A percentile compares a stretch with the other conserved stretches of the same genome.
Conservation (phyloP, 768 basidiomycete species). For the Tulasnella sp. region DNA sequence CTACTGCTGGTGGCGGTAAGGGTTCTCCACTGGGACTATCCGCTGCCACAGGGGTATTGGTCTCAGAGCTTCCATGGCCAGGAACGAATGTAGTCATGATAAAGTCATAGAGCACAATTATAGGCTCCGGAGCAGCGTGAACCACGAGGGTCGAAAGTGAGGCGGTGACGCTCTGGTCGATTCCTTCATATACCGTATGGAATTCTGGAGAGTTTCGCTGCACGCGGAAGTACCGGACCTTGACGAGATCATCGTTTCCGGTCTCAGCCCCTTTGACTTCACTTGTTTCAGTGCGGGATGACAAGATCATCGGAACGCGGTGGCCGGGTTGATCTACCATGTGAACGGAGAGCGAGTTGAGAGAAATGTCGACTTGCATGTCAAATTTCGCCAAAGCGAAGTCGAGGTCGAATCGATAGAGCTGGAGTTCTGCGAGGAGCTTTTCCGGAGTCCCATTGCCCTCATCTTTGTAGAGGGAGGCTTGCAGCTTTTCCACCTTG, state of each 20-base stretch:
- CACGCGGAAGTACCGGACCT: constrained; percentile 70
- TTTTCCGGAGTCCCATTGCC: constrained; percentile 57
- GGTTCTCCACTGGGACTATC: not conserved
- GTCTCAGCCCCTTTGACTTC: constrained; percentile 29
- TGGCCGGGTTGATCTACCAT: constrained; percentile 31
- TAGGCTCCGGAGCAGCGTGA: constrained; percentile 82
- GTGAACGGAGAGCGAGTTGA: constrained; percentile 49
- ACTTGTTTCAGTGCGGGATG: constrained; percentile 29
- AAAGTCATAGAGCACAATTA: constrained; percentile 89
- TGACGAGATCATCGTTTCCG: constrained; percentile 58
- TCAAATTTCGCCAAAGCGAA: constrained; percentile 77
- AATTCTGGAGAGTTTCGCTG: constrained; percentile 86
- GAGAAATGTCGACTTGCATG: constrained; percentile 78
- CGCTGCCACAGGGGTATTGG: constrained; percentile 18
- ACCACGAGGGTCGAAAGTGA: constrained; percentile 88
- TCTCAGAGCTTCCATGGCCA: constrained; percentile 30
- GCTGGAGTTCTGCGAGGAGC: constrained; percentile 68
- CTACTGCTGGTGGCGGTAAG: constrained; percentile 13
- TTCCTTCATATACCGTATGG: constrained; percentile 67
- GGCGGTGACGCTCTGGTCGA: constrained; percentile 84
- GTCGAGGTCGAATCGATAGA: constrained; percentile 71
- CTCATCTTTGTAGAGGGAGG: constrained; percentile 68
- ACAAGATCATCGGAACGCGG: constrained; percentile 27
- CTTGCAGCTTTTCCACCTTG: constrained; percentile 76
- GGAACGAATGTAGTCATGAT: constrained; percentile 95